Conservation (phyloP, 2,329 filamentous ascomycete species). For the Lasiodiplodia sp. region DNA sequence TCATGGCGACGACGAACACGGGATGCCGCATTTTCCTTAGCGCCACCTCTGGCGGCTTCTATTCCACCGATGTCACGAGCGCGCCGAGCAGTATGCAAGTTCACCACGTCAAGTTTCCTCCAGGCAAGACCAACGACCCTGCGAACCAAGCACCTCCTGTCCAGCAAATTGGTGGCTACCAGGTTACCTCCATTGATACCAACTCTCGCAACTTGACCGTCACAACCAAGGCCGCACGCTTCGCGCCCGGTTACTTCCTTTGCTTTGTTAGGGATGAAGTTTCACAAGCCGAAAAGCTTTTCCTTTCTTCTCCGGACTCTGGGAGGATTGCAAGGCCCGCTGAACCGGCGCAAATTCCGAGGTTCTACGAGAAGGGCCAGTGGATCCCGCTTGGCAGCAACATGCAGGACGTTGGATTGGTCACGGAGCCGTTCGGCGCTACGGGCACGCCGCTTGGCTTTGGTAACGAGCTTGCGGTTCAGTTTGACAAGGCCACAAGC, state of each 20-base stretch:
- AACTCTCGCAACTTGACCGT: constrained; percentile 44
- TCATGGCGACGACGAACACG: constrained; percentile 89
- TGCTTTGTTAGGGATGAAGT: constrained; percentile 69
- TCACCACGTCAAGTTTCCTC: constrained; percentile 95
- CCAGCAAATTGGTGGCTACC: constrained; percentile 26
- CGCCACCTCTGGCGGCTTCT: constrained; percentile 79
- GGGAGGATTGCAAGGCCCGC: constrained; percentile 74
- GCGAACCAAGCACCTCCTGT: constrained; percentile 30
- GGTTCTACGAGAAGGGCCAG: constrained; percentile 79
- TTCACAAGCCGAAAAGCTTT: constrained; percentile 69
- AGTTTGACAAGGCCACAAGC: constrained; percentile 82
- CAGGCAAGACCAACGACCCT: constrained; percentile 50
- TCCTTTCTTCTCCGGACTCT: constrained; percentile 86
- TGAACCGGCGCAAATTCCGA: constrained; percentile 60
- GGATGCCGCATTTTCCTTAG: constrained; percentile 93
- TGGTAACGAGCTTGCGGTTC: constrained; percentile 94
- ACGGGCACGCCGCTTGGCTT: constrained; percentile 77
- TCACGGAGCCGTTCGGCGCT: constrained; percentile 71
- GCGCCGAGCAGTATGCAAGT: constrained; percentile 89
- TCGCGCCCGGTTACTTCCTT: constrained; percentile 89
- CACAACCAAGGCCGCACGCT: constrained; percentile 57
- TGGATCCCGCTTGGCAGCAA: constrained; percentile 79
- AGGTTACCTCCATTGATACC: constrained; percentile 38
- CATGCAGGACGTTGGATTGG: constrained; percentile 79
- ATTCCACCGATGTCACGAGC: constrained; percentile 53